Base-by-base conservation (phyloP, 2,329 filamentous ascomycete genomes). In the Colletotrichum spaethianum region DNA sequence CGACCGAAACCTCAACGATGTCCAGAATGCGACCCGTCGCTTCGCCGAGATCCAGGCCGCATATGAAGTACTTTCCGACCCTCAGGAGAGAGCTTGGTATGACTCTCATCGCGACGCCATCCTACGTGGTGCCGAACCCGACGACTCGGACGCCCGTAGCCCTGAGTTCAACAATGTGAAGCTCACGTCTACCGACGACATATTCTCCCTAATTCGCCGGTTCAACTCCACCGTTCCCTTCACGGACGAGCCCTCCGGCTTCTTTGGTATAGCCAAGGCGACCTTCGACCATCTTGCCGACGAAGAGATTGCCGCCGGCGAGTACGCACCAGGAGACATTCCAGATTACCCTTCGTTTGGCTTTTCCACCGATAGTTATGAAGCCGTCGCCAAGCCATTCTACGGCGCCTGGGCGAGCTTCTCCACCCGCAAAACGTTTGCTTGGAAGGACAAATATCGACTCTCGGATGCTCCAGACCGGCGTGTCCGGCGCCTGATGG, bases 31-130 rank as follows among this genome's bases (percentile, higher is more conserved):
- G 2, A 99, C 96, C 1, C 89, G 87, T 75, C 91, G 92, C 63
- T 99, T 99, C 80, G 95, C 96, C 61, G 95, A 98, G 79, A 88
- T 98, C 36, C 96, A 98, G 81, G 89, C 95, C 44, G 96, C 96
- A 57, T 97, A 99, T 80, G 94, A 98, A 81, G 91, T 99, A n/a
- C 89, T 99, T 1, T 97, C 95, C 1, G 96, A 99, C 80, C 92
- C 95, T 14, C 96, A 99, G 80, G 96, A 99, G 81, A 91, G 96
- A 76, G 93, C 95, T 40, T 99, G 96, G 96, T 99, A 99, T 84
- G 96, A 99, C 83, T 95, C 95, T 3, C 96, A 99, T 80, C 92
- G 94, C 73, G 92, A 95, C 76, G 91, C 93, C 62, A 97, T 98
- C 73, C 84, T 98, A 74, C 89, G 89, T 38, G 93, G 92, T 48